Evolutionary conservation across 73 alveolate species (phyloP), one percentile per base, ranked within the genome.

Genomic region (Paramecium pentaurelia): DNA sequence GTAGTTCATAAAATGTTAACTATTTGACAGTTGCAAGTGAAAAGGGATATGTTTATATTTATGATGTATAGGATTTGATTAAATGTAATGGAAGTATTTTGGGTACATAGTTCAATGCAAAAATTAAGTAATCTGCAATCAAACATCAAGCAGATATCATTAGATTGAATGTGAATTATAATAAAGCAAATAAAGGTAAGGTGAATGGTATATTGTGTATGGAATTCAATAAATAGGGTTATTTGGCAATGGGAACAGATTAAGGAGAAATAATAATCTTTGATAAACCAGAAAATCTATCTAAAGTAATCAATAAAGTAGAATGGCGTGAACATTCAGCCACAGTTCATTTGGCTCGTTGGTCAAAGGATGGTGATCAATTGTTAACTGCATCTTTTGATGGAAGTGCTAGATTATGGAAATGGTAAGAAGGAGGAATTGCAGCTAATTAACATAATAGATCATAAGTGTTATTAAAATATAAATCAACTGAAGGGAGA

Each of bases 331-430:
- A 89, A 71, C 94, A 89, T 71, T 45, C 85, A 9, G 60, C 80
- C 25, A 38, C 77, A 27, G 71, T 84, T 32, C 77, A 89, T 58
- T 47, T 89, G 84, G 88, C 75, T 16, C 77, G 75, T 71, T 89
- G 86, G 75, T 45, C 80, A 27, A 77, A 59, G 2, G 84, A 71
- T 10, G 94, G 94, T 7, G 94, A 89, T 59, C 25, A 28, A 64
- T 51, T 89, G 47, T 60, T 89, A 77, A 89, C 94, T 44, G 94
- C 94, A 10, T 89, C 94, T 14, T 89, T 71, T 60, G 94, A 89
- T 71, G 94, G 94, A 25, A 71, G 60, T 71, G 94, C 94, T 38
- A 22, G 84, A 34, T 25, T 89, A 45, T 89, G 94, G 94, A 77
- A 59, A 36, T 89, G 94, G 94, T 37, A 71, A 9, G 45, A 25